A percentile compares a stretch with the other conserved stretches of the same genome.
phyloP scores from a whole-genome alignment of 1,139 yeast species.

The Nadsonia commutata region DNA sequence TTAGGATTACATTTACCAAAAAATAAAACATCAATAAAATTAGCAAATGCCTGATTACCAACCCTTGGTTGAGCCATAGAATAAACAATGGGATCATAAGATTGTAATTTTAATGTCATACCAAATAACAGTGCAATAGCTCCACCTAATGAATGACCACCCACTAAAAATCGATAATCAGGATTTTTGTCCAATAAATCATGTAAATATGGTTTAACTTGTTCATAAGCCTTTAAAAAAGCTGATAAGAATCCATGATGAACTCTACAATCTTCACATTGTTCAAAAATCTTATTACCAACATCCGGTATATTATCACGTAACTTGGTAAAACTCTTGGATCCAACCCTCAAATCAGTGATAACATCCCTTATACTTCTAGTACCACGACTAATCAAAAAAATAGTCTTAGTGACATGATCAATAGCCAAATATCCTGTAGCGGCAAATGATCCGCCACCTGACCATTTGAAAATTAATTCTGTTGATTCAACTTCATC shows the following conservation, averaged over 20 bases:
- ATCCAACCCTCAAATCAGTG: slow-evolving; percentile 31
- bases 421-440: slow-evolving; percentile 30
- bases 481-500: not conserved
- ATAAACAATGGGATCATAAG: slow-evolving; percentile 37
- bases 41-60: slow-evolving; percentile 37
- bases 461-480: not conserved
- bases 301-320: slow-evolving; percentile 6
- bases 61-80: slow-evolving; percentile 50
- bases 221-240: slow-evolving; percentile 23
- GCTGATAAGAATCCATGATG: slow-evolving; percentile 41
- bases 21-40: slow-evolving; percentile 39
- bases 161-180: slow-evolving; percentile 34
- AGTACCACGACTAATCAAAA: slow-evolving; percentile 43
- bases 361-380: slow-evolving; percentile 42
- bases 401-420: slow-evolving; percentile 22
- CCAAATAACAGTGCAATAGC: slow-evolving; percentile 51
- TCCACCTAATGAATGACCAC: slow-evolving; percentile 67
- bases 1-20: slow-evolving; percentile 5
- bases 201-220: slow-evolving; percentile 20
- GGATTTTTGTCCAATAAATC: slow-evolving; percentile 25
- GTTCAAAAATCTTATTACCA: slow-evolving; percentile 12
- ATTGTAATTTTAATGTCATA: slow-evolving; percentile 38
- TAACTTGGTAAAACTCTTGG: slow-evolving; percentile 27
- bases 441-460: slow-evolving; percentile 3
- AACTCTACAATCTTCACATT: slow-evolving; percentile 37